phyloP scores from a whole-genome alignment of 129 eudicot genomes.

The Flaveria bidentis region DNA sequence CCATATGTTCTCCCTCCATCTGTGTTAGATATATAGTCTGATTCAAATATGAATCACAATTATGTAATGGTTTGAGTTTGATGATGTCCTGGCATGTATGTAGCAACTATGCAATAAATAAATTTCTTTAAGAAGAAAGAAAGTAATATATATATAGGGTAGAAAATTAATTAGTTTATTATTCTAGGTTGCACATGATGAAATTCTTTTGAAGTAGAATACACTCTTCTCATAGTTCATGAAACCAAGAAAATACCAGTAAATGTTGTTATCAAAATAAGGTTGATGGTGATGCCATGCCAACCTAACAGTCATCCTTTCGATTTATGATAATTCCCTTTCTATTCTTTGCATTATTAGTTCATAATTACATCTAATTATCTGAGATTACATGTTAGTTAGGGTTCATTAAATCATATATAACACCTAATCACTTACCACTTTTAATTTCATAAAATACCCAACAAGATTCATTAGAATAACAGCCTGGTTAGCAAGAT shows the following conservation, averaged over 20 bases:
- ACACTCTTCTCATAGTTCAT: constrained; percentile 40
- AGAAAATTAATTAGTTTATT: neutral
- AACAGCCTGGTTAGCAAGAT: neutral
- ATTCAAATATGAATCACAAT: no score
- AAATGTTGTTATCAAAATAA: constrained; percentile 45
- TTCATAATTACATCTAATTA: constrained; percentile 11
- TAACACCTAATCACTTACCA: neutral
- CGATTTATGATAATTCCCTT: constrained; percentile 4
- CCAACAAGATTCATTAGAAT: neutral
- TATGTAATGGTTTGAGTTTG: no score
- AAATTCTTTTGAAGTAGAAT: constrained; percentile 35
- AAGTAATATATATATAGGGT: neutral
- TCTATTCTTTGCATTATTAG: constrained; percentile 7
- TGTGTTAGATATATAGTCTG: no score
- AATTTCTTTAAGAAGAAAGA: neutral
- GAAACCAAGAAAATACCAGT: constrained; percentile 38
- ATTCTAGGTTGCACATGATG: constrained; percentile 26
- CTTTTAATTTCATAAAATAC: neutral
- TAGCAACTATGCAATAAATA: neutral
- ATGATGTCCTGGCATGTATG: no score
- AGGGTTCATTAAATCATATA: neutral
- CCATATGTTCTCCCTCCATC: no score
- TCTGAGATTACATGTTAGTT: neutral
- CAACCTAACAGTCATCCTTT: constrained; percentile 31
- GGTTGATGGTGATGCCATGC: constrained; percentile 40